phyloP scores from a whole-genome alignment of 139 green algal species.

The Chlorella sorokiniana region DNA sequence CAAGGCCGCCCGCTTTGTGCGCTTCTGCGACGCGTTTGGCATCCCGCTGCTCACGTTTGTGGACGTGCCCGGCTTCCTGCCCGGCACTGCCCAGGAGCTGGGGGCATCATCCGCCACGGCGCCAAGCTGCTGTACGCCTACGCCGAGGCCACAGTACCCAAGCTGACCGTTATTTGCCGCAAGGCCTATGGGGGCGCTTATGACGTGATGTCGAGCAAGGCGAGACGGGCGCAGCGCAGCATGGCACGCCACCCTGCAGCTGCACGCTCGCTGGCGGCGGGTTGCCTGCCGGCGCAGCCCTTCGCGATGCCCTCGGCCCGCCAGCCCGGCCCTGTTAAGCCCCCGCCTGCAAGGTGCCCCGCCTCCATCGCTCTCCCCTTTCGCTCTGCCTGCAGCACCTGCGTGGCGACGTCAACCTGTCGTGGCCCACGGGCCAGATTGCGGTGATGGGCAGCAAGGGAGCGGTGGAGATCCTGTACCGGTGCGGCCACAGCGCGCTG shows the following conservation, averaged over 20 bases:
- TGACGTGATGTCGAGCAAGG: conserved; percentile 61
- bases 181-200: conserved; percentile 80
- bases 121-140: conserved; percentile 81
- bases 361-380: neutral
- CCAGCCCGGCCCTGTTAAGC: too few relatives aligned
- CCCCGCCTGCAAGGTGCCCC: too few relatives aligned
- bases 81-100: conserved; percentile 60
- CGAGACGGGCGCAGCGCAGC: neutral
- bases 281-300: too few relatives aligned
- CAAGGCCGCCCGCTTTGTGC: conserved; percentile 68
- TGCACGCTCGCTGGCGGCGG: too few relatives aligned
- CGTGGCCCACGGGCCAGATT: conserved; percentile 72
- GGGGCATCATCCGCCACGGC: conserved; percentile 71
- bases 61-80: conserved; percentile 77
- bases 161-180: conserved; percentile 72
- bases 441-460: conserved; percentile 77
- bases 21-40: conserved; percentile 77
- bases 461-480: conserved; percentile 68
- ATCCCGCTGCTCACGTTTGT: conserved; percentile 77
- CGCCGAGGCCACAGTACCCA: conserved; percentile 74
- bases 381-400: conserved; percentile 56
- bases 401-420: conserved; percentile 68
- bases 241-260: too few relatives aligned
- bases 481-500: neutral
- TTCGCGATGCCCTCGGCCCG: too few relatives aligned